A percentile compares a stretch with the other conserved stretches of the same genome.
Conservation (phyloP, 2,329 filamentous ascomycete genomes). For the Calonectria multiphialidica region DNA sequence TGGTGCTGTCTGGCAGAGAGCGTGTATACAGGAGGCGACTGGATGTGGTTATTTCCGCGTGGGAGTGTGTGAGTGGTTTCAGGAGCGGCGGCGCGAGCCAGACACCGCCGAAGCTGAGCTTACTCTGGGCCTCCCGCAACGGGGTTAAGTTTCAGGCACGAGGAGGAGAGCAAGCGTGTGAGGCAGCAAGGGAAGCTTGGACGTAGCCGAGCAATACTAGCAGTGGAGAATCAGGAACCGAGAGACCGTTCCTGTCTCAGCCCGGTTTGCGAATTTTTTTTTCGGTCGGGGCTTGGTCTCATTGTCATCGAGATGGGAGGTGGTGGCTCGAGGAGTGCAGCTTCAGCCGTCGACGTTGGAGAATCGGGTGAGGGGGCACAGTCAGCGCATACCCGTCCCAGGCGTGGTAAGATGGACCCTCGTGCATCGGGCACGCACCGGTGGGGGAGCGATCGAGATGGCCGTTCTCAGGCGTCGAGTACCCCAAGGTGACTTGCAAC, state of each 20-base stretch:
- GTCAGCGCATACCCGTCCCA: constrained; percentile 11
- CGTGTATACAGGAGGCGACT: neutral
- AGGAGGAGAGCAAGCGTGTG: neutral
- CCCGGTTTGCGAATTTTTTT: neutral
- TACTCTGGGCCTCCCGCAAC: constrained; percentile 9
- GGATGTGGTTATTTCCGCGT: neutral
- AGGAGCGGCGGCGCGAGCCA: neutral
- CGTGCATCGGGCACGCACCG: constrained; percentile 23
- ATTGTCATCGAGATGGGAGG: neutral
- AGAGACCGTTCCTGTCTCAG: constrained; percentile 8
- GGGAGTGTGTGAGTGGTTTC: neutral
- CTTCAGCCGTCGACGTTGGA: neutral
- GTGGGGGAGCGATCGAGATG: constrained; percentile 14
- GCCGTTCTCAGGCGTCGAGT: neutral
- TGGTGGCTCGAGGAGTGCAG: neutral
- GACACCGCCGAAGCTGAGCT: neutral
- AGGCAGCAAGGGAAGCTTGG: constrained; percentile 12
- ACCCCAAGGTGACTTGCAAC: constrained; percentile 14
- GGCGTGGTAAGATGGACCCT: constrained; percentile 22
- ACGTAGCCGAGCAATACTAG: constrained; percentile 2
- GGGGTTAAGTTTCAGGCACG: constrained; percentile 17
- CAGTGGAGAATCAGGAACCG: neutral
- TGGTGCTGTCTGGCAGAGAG: neutral
- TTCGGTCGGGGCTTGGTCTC: neutral
- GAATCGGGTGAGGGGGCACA: constrained; percentile 6